Evolutionary conservation across 2,329 filamentous ascomycete genomes (phyloP), one percentile per base, ranked within the genome.

Genomic region (Penicillium fuscoglaucum): DNA sequence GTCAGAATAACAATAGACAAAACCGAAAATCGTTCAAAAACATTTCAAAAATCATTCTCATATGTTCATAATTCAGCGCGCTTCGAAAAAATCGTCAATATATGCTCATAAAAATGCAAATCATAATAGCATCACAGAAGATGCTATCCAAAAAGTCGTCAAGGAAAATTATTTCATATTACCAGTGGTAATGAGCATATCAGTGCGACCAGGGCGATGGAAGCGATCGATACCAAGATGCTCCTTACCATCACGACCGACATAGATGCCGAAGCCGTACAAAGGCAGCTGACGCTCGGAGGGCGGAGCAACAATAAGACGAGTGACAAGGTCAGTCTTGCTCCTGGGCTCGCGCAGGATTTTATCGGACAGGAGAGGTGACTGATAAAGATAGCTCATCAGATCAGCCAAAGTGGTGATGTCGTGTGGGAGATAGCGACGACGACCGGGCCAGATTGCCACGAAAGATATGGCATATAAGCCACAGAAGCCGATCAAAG

Each of bases 401-500:
- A 93, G 80, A 71, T 93, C 91, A 1, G 90, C 89, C 19, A 96
- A 80, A 47, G 84, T 90, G 60, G 82, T 84, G 41, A 90, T 86
- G 6, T 82, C 82, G 70, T 96, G 91, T 0, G 91, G 91, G 1
- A 96, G 82, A 43, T 87, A 85, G 40, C 82, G 79, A 43, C 79
- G 76, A 15, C 90, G 83, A 13, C 79, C 76, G 0, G 88, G 88
- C 66, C 89, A 77, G 57, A 91, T 76, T 6, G 84, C 74, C 43
- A 84, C 70, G 51, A 93, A 79, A 13, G 82, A 86, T n/a, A 86
- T 65, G 12, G 87, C 79, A 75, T 90, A 93, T 26, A 96, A 74
- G 26, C 86, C 79, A 4, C 91, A 83, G 68, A 95, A 84, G 44
- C 84, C 84, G 52, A 95, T 84, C n/a, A 90, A 76, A 17, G 90